phyloP scores from a whole-genome alignment of 2,329 filamentous ascomycete species.

The Orbilia brochopaga region DNA sequence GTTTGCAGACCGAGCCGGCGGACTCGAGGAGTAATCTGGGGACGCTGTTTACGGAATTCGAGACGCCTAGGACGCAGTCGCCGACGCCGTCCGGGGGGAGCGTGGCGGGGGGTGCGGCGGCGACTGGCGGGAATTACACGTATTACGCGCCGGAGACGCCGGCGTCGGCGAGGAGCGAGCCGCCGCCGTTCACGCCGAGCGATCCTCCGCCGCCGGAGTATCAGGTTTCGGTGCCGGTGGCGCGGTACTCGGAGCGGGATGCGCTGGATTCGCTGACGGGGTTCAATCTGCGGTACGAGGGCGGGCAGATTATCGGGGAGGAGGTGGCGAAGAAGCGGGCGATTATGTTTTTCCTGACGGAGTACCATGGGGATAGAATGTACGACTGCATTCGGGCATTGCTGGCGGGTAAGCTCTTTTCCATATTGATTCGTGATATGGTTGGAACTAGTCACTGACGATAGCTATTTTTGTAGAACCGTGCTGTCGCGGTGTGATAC shows the following conservation, averaged over 20 bases:
- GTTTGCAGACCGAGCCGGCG: constrained; percentile 37
- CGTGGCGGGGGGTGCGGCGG: background rate
- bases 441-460: background rate
- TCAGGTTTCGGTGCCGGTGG: constrained; percentile 8
- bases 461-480: constrained; percentile 17
- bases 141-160: constrained; percentile 41
- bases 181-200: constrained; percentile 46
- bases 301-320: constrained; percentile 34
- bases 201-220: constrained; percentile 47
- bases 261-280: constrained; percentile 36
- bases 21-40: constrained; percentile 15
- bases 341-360: constrained; percentile 48
- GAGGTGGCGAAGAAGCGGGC: constrained; percentile 49
- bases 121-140: constrained; percentile 11
- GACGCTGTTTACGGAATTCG: constrained; percentile 23
- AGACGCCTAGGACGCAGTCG: constrained; percentile 17
- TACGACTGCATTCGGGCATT: constrained; percentile 44
- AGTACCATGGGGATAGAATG: constrained; percentile 45
- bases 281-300: constrained; percentile 42
- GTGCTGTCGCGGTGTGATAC: constrained; percentile 40
- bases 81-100: constrained; percentile 4
- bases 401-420: constrained; percentile 31
- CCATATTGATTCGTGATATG: background rate
- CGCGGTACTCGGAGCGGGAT: constrained; percentile 15
- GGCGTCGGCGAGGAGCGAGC: constrained; percentile 27